Base-by-base conservation (phyloP, 805 yeast genomes). In the Candida tibetensis region DNA sequence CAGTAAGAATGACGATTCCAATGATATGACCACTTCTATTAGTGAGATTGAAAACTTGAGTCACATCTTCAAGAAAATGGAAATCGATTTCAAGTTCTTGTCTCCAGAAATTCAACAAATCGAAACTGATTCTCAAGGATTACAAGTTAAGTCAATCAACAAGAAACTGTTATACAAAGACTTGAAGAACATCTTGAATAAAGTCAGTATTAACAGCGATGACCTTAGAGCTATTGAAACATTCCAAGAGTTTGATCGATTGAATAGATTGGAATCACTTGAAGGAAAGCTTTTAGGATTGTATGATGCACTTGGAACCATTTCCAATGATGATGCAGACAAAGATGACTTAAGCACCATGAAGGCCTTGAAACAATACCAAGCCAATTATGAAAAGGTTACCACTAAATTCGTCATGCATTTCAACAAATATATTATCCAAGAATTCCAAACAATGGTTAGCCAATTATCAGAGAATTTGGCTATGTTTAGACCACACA, bases 61-160 rank as follows among this genome's bases (percentile, higher is more conserved):
- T 18, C 60, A 55, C 22, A 57, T 69, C 15, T 69, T 69, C 55
- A 65, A 63, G 41, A 59, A 53, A 32, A 63, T 66, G 69, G 72
- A 67, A 41, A 48, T 64, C 22, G 64, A 60, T 39, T 63, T 69
- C 42, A 62, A 59, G 34, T 46, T 56, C 28, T 45, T 87, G 26
- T 74, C 81, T 10, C 78, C 78, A 3, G 91, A 85, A 43, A 78
- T 90, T 35, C 74, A 76, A 32, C 76, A 72, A 36, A 79, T 89
- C 29, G 95, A 88, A 53, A 69, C 71, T 25, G 85, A 82, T 53
- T 81, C 90, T 2, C 79, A 83, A 49, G 95, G 95, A 34, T 60
- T 88, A 13, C 96, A 90, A 60, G 82, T 90, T 5, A 82, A 81
- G 48, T 78, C 91, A 4, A 80, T 86, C 30, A 90, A 90, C 61